Conservation (phyloP, 169 alveolate species). For the Plasmodium berghei region DNA sequence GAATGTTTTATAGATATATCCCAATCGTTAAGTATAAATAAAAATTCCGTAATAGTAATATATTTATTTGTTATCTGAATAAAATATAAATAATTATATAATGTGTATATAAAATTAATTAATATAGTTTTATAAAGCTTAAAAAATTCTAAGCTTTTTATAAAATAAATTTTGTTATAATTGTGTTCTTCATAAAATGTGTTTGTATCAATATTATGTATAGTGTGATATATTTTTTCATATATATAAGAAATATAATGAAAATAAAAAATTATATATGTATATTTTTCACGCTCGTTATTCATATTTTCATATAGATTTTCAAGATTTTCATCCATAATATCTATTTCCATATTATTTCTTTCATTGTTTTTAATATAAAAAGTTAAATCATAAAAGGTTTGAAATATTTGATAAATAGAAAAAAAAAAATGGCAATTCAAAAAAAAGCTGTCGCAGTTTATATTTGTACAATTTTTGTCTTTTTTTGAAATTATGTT, state of each 20-base stretch:
- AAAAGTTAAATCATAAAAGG: slow-evolving; percentile 32
- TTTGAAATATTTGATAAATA: slow-evolving; percentile 7
- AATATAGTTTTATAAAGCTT: slow-evolving; percentile 7
- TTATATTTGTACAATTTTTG: neutral
- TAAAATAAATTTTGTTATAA: slow-evolving; percentile 16
- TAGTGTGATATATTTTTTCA: neutral
- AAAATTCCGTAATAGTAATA: slow-evolving; percentile 12
- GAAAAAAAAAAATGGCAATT: slow-evolving; percentile 30
- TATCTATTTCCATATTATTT: neutral
- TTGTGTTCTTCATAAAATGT: slow-evolving; percentile 17
- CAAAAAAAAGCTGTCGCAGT: neutral
- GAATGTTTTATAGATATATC: neutral
- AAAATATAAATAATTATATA: slow-evolving; percentile 36
- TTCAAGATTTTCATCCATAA: slow-evolving; percentile 19
- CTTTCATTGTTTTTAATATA: neutral
- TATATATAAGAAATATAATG: slow-evolving; percentile 22
- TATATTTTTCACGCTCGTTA: neutral
- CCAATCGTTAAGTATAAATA: slow-evolving; percentile 14
- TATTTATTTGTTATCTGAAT: slow-evolving; percentile 14
- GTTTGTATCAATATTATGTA: slow-evolving; percentile 40
- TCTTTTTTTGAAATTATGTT: neutral
- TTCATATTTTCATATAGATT: neutral
- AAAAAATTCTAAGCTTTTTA: neutral
- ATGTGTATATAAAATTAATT: slow-evolving; percentile 17
- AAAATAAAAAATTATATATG: slow-evolving; percentile 9